These are phyloP conservation scores for Mortierella sp. DNA, from an alignment of 371 early-diverging fungal genomes.

Conservation along the genomic window DNA sequence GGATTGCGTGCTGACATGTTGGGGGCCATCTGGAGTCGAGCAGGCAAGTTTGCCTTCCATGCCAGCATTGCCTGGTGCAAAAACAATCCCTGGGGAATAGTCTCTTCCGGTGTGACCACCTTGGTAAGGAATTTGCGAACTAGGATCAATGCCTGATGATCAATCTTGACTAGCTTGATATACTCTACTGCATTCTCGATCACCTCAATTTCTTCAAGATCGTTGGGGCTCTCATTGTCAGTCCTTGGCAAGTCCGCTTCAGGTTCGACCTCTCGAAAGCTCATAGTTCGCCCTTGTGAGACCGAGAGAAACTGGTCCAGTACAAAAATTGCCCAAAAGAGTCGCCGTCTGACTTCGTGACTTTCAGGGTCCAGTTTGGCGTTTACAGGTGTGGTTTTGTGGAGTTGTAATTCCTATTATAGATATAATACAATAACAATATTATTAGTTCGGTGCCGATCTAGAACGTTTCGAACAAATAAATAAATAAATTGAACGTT, in stretches of 20 bases:
- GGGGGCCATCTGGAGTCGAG: constrained; percentile 47
- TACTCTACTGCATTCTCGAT: constrained; percentile 52
- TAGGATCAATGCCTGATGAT: constrained; percentile 53
- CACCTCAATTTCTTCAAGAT: constrained; percentile 43
- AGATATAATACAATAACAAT: constrained; percentile 38
- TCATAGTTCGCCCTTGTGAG: constrained; percentile 52
- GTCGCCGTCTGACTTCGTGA: constrained; percentile 47
- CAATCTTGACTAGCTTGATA: constrained; percentile 57
- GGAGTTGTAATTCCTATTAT: constrained; percentile 54
- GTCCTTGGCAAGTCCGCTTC: constrained; percentile 51
- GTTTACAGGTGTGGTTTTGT: constrained; percentile 55
- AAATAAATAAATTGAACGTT: constrained; percentile 59
- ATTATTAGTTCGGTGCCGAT: background rate
- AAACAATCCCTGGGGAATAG: constrained; percentile 51
- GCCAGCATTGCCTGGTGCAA: constrained; percentile 48
- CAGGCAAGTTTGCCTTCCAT: constrained; percentile 54
- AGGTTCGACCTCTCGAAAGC: constrained; percentile 53
- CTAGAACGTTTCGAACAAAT: background rate
- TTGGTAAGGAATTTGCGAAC: constrained; percentile 56
- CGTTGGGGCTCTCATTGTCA: constrained; percentile 52
- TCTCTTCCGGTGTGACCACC: constrained; percentile 53
- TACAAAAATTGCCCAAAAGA: constrained; percentile 55
- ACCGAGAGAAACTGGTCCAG: constrained; percentile 55
- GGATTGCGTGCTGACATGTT: constrained; percentile 52
- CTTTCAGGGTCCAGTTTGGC: constrained; percentile 53